These are phyloP conservation scores for Dillenia turbinata DNA, from an alignment of 164 flowering plant genomes.

Conservation along the genomic window DNA sequence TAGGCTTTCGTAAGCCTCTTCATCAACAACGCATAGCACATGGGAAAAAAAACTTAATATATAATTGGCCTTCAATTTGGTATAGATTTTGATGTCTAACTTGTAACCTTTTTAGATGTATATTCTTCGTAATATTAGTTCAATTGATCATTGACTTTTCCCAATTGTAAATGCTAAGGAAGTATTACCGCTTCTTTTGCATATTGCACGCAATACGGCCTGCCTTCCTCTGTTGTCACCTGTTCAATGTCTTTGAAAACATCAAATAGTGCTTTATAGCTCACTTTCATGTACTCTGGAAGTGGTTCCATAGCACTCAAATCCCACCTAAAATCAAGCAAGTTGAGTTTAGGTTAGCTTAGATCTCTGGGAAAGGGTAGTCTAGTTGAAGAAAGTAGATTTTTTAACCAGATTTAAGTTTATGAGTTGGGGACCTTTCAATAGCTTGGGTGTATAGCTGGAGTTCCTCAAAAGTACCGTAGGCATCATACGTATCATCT, in stretches of 20 bases:
- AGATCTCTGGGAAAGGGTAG: neutral
- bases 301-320: neutral
- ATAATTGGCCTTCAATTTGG: too few species aligned
- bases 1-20: neutral
- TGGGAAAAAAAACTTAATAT: too few species aligned
- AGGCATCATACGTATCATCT: neutral
- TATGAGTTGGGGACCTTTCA: neutral
- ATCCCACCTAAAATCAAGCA: neutral
- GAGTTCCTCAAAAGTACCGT: neutral
- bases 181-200: too few species aligned
- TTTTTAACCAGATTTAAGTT: neutral
- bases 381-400: neutral
- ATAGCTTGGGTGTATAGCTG: neutral
- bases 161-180: too few species aligned
- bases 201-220: too few species aligned
- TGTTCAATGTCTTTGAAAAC: too few species aligned
- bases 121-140: too few species aligned
- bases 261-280: neutral
- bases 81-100: too few species aligned
- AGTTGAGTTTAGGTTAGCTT: neutral
- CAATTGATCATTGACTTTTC: too few species aligned
- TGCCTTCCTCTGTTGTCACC: too few species aligned
- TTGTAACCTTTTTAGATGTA: too few species aligned
- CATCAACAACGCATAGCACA: neutral
- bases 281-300: conserved; percentile 1